These are phyloP conservation scores for Silene latifolia DNA, from an alignment of 148 eudicot genomes.

Conservation along the genomic window DNA sequence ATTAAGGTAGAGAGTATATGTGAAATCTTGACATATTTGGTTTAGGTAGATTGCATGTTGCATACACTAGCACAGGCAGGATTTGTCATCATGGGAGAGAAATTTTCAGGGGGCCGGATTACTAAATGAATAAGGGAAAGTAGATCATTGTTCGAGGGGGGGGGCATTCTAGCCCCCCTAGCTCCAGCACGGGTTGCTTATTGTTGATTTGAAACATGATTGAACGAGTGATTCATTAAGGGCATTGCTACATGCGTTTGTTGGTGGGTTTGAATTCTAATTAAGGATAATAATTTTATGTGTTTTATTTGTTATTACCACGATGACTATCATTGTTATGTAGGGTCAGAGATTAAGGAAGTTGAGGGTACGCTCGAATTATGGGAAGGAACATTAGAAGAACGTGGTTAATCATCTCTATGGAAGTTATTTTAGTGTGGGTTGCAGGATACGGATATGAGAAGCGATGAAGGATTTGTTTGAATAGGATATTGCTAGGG, in stretches of 20 bases:
- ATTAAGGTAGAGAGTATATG: not conserved
- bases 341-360: not conserved
- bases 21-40: slow-evolving; percentile 4
- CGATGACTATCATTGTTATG: not conserved
- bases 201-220: not conserved
- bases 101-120: too few species aligned
- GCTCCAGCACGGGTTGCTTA: too few species aligned
- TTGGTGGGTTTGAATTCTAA: not conserved
- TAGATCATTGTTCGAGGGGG: too few species aligned
- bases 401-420: not conserved
- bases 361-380: not conserved
- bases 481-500: too few species aligned
- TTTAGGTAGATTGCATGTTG: slow-evolving; percentile 9
- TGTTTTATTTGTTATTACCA: not conserved
- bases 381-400: not conserved
- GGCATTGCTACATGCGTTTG: not conserved
- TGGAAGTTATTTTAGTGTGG: not conserved
- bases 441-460: not conserved
- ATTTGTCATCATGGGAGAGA: too few species aligned
- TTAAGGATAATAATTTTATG: not conserved
- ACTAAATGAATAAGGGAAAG: too few species aligned
- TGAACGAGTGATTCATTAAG: not conserved
- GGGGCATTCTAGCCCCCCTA: too few species aligned
- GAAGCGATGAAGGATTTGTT: too few species aligned
- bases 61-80: too few species aligned